Percentiles rank a stretch among this genome's conserved stretches.
Evolutionary conservation across 2,329 filamentous ascomycete species (phyloP).

Genomic region (Ceratocystis smalleyi): DNA sequence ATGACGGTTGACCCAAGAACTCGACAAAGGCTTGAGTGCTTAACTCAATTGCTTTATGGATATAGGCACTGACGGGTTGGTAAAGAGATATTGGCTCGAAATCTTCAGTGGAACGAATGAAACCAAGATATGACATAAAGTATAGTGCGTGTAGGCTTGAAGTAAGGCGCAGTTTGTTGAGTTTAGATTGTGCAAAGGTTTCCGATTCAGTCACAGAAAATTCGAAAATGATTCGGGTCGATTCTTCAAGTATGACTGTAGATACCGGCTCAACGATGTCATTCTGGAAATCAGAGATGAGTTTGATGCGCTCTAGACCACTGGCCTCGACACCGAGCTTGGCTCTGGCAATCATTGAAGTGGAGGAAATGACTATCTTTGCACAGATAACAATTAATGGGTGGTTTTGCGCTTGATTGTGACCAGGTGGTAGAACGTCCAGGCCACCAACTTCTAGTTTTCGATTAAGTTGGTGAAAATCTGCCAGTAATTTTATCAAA

Average conservation of each 20-base stretch:
- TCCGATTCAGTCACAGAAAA: slow-evolving; percentile 51
- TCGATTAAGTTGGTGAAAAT: no score
- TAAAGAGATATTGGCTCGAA: slow-evolving; percentile 58
- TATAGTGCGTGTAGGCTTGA: slow-evolving; percentile 67
- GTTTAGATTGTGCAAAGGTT: slow-evolving; percentile 53
- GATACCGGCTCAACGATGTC: no score
- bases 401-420: slow-evolving; percentile 50
- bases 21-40: slow-evolving; percentile 60
- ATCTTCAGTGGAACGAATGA: not conserved
- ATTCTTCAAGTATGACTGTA: no score
- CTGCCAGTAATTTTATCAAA: no score
- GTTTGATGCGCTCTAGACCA: slow-evolving; percentile 50
- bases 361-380: slow-evolving; percentile 59
- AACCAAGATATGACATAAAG: slow-evolving; percentile 42
- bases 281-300: no score
- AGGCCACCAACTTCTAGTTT: slow-evolving; percentile 76
- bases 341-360: slow-evolving; percentile 55
- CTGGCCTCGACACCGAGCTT: slow-evolving; percentile 58
- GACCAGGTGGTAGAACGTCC: slow-evolving; percentile 38
- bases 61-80: slow-evolving; percentile 61
- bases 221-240: slow-evolving; percentile 59
- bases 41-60: slow-evolving; percentile 65
- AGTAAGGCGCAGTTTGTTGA: slow-evolving; percentile 55
- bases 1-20: slow-evolving; percentile 64
- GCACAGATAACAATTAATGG: slow-evolving; percentile 67